phyloP scores from a whole-genome alignment of 192 early-diverging fungal species.

The Podila epicladia region DNA sequence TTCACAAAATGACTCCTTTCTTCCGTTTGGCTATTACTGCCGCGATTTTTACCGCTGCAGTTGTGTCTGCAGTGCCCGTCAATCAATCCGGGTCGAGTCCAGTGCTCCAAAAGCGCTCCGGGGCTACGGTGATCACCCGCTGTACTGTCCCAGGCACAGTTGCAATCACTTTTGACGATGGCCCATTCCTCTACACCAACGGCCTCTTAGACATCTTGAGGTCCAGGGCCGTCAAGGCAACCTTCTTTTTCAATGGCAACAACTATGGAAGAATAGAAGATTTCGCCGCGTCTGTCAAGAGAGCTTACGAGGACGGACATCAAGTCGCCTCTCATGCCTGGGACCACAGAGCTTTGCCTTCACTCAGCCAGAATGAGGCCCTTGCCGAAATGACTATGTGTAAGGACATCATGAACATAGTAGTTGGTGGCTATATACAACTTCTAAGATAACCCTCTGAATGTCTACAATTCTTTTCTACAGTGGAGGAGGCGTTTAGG shows the following conservation, averaged over 20 bases:
- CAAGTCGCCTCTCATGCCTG: slow-evolving; percentile 65
- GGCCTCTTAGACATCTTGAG: slow-evolving; percentile 16
- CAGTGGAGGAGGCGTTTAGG: slow-evolving; percentile 13
- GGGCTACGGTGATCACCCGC: slow-evolving; percentile 13
- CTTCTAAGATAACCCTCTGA: too few species aligned
- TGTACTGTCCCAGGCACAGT: slow-evolving; percentile 50
- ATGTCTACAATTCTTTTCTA: too few species aligned
- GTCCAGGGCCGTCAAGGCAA: slow-evolving; percentile 25
- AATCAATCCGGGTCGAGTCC: not conserved
- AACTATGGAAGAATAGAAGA: slow-evolving; percentile 22
- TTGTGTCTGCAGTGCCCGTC: slow-evolving; percentile 2
- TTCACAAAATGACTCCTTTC: not conserved
- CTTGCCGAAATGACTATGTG: slow-evolving; percentile 5
- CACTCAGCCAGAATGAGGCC: not conserved
- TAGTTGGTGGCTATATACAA: too few species aligned
- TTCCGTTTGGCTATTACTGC: slow-evolving; percentile 2
- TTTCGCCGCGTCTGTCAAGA: slow-evolving; percentile 29
- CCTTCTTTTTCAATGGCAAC: slow-evolving; percentile 41
- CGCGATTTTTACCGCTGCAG: not conserved
- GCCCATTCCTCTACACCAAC: slow-evolving; percentile 17
- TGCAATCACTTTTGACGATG: slow-evolving; percentile 48
- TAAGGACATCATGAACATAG: not conserved
- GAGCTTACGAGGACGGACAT: slow-evolving; percentile 60
- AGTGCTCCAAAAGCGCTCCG: slow-evolving; percentile 1
- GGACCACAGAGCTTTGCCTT: slow-evolving; percentile 48